Conservation (phyloP, 2,329 filamentous ascomycete genomes). For the Cladosporium cucumerinum region DNA sequence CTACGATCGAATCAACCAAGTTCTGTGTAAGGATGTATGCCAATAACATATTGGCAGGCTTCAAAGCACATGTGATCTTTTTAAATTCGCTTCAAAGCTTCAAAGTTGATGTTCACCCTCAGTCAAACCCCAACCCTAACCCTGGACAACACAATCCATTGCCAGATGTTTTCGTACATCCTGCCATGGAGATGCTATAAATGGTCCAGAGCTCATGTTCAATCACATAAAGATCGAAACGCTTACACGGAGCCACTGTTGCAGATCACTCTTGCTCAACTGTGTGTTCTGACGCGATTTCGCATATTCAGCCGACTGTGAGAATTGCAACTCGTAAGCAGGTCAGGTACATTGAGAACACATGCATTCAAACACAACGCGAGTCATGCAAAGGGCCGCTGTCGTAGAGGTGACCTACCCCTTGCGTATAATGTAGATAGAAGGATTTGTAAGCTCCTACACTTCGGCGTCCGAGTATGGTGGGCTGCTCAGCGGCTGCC, state of each 20-base stretch:
- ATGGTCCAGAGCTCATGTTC: not conserved
- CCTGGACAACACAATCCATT: accelerated
- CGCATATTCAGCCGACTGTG: not conserved
- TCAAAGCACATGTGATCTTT: no score
- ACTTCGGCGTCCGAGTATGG: not conserved
- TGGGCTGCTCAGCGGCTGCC: not conserved
- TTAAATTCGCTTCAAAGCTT: no score
- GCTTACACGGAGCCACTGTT: not conserved
- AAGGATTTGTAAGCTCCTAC: not conserved
- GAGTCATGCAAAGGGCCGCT: not conserved
- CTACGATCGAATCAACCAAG: no score
- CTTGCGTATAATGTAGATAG: not conserved
- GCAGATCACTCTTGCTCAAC: not conserved
- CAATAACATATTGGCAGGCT: no score
- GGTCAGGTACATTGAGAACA: no score
- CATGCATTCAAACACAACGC: not conserved
- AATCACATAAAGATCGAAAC: not conserved
- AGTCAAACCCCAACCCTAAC: not conserved
- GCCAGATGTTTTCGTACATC: not conserved
- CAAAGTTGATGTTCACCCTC: not conserved
- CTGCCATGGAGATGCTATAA: not conserved
- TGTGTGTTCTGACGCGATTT: not conserved
- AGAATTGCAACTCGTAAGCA: not conserved
- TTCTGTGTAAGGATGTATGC: no score
- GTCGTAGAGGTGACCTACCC: no score